Evolutionary conservation across 2,329 filamentous ascomycete genomes (phyloP).

Genomic region (Tolypocladium tundrense): DNA sequence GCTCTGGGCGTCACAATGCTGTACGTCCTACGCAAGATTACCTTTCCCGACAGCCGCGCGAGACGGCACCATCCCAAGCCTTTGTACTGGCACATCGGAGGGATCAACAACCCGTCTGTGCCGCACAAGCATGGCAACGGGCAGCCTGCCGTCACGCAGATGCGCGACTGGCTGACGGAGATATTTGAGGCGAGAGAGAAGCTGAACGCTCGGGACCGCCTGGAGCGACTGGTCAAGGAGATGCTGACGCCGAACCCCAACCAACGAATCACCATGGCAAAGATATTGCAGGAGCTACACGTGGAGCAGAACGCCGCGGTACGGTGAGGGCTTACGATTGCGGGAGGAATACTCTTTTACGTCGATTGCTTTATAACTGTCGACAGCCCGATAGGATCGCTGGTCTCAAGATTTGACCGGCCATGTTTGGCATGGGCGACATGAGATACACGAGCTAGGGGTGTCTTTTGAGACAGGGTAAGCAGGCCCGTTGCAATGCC

Average conservation of each 20-base stretch:
- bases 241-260: slow-evolving; percentile 43
- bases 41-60: slow-evolving; percentile 42
- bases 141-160: slow-evolving; percentile 35
- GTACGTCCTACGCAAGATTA: slow-evolving; percentile 45
- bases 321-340: background rate
- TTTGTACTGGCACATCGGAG: slow-evolving; percentile 49
- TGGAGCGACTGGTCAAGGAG: slow-evolving; percentile 41
- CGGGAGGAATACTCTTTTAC: background rate
- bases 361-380: background rate
- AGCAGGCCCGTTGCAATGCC: background rate
- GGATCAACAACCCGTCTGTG: slow-evolving; percentile 33
- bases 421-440: background rate
- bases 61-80: slow-evolving; percentile 36
- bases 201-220: slow-evolving; percentile 34
- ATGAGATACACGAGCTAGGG: background rate
- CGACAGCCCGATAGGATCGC: background rate
- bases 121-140: slow-evolving; percentile 24
- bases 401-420: background rate
- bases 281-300: slow-evolving; percentile 34
- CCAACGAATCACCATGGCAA: slow-evolving; percentile 44
- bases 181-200: slow-evolving; percentile 36
- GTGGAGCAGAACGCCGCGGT: slow-evolving; percentile 11
- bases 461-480: background rate
- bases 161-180: slow-evolving; percentile 47
- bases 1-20: slow-evolving; percentile 51